Base-by-base conservation (phyloP, 2,329 filamentous ascomycete genomes). In the Pleochaeta shiraiana region DNA sequence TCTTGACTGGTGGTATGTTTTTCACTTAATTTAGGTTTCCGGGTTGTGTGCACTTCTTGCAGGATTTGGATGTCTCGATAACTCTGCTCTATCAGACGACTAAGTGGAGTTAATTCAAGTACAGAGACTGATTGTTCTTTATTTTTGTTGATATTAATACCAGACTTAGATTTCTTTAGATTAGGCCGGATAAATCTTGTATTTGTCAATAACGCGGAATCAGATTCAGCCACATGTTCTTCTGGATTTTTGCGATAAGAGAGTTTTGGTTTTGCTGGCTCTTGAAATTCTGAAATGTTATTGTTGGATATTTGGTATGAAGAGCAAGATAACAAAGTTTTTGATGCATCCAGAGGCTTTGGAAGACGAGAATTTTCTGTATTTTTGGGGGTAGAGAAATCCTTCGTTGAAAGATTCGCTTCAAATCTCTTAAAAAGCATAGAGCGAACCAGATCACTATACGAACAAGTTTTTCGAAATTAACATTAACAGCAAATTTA, bases 61-160 rank as follows among this genome's bases (percentile, higher is more conserved):
- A 63, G 31, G 11, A 19, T 62, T 16, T 59, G n/a, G 6, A 67
- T 47, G 28, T 67, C 66, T 12, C 30, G 43, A 6, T 37, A 64
- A 4, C 65, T 64, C 55, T 67, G 66, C 9, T 43, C 24, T 26
- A 67, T 64, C 11, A 67, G 11, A 12, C 7, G 21, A 21, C 45
- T 62, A 4, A 67, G 62, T 3, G 65, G 64, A 4, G 66, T 67
- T 2, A 66, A 31, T 28, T 65, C 64, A 28, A 66, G 50, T 0
- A 19, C 14, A 24, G 59, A 21, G 3, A 26, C 24, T 57, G 31
- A 28, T 24, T 30, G 26, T 47, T 21, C 28, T 28, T 45, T 50
- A 7, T 11, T 4, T 21, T 39, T 24, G 34, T 24, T 16, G 26
- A 24, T 9, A 4, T 62, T 37, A 7, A 24, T 31, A 16, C 31